Conservation (phyloP, 2,329 filamentous ascomycete species). For the Endoconidiophora polonica region DNA sequence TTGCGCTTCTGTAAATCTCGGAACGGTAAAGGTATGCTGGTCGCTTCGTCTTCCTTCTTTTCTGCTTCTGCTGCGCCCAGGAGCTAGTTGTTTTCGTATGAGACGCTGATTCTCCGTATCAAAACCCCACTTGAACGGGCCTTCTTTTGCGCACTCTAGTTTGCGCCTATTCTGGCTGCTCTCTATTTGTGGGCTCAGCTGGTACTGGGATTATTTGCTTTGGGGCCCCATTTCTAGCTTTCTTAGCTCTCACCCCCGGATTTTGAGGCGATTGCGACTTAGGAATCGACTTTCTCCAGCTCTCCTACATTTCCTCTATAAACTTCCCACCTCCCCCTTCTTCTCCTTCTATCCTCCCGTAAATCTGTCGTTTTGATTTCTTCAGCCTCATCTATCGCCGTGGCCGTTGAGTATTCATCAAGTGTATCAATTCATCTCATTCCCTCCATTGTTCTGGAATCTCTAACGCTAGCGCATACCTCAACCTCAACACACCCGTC, state of each 20-base stretch:
- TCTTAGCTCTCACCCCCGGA: constrained; percentile 3
- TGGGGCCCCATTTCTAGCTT: background rate
- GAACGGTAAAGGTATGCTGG: no score
- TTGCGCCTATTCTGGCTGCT: background rate
- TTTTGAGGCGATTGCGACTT: background rate
- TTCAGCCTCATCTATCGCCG: background rate
- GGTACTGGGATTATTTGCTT: background rate
- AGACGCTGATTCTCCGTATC: background rate
- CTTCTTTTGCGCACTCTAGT: no score
- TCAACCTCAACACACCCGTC: constrained; percentile 7
- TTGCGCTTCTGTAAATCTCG: no score
- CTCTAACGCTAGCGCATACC: constrained; percentile 5
- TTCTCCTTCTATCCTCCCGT: background rate
- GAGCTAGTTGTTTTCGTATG: no score
- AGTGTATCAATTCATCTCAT: background rate
- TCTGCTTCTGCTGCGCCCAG: constrained; percentile 1
- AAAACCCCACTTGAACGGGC: background rate
- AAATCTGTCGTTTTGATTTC: background rate
- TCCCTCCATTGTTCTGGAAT: constrained; percentile 2
- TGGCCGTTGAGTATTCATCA: background rate
- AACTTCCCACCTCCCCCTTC: background rate
- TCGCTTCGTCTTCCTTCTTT: constrained; percentile 3
- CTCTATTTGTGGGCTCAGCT: background rate
- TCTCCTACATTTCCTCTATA: background rate
- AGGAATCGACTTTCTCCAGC: background rate